Base-by-base conservation (phyloP, 305 asterid genomes). In the Plantago rigida region DNA sequence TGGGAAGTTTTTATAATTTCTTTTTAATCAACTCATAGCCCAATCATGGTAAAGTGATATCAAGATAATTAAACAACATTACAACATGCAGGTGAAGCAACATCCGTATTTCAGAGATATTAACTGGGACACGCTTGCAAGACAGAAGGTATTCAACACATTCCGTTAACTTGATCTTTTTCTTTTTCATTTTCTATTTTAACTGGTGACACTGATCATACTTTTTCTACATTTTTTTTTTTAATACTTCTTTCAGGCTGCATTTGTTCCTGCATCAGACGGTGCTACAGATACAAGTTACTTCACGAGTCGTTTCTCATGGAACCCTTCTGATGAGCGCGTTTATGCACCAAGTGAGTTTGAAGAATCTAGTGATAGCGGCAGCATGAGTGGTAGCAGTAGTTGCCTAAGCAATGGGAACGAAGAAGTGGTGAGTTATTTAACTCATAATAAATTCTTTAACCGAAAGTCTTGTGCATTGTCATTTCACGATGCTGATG, bases 41-140 rank as follows among this genome's bases (percentile, higher is more conserved):
- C 39, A 31, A 3, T 2, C 39, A 31, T 4, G 39, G 12, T 17
- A 34, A 14, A 57, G 12, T 50, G 47, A 60, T 13, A 61, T 45
- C 34, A 28, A 57, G 57, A 46, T 3, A 60, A 39, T 65, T 19
- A 14, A 22, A 53, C 49, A 44, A 14, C 22, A 26, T 13, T 52
- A 50, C 65, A 31, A 58, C 31, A 8, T 76, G 72, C 82, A 92
- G 99, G 99, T 93, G 78, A 93, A 93, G 79, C 87, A 84, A 63
- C 99, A 89, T 75, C 94, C 91, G 1, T 92, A 78, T 75, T 89
- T 92, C 81, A 73, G 85, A 75, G 91, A 92, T 79, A 89, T 87
- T 71, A 89, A 85, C 78, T 92, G 99, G 99, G 91, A 92, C 77
- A 89, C 99, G 1, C 92, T 92, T 69, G 99, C 96, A 44, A 79